These are phyloP conservation scores for Rhododendron simsii DNA, from an alignment of 148 eudicot species.

Conservation along the genomic window DNA sequence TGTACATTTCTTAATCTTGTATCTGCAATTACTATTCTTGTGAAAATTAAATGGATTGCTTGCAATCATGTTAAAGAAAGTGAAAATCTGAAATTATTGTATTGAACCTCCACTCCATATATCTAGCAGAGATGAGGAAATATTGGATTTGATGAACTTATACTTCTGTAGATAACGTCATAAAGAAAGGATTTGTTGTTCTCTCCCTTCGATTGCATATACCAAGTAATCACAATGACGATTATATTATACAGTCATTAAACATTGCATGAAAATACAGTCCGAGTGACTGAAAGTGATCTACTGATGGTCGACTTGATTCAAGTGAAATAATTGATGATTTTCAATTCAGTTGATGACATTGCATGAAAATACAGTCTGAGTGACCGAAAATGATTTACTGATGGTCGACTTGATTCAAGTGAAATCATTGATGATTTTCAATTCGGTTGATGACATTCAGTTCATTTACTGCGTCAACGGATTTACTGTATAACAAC, in stretches of 20 bases:
- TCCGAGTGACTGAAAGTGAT: background rate
- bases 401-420: background rate
- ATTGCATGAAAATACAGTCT: background rate
- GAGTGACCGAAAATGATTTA: background rate
- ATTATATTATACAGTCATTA: background rate
- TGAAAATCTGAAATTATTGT: background rate
- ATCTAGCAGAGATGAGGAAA: background rate
- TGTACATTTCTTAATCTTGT: background rate
- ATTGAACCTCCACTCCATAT: background rate
- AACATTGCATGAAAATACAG: background rate
- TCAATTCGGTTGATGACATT: background rate
- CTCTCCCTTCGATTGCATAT: background rate
- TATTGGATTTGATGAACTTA: background rate
- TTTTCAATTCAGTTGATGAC: too few relatives aligned
- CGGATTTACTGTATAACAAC: background rate
- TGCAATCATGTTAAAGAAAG: background rate
- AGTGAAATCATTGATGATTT: background rate
- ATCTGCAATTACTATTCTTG: background rate
- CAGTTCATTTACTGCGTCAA: background rate
- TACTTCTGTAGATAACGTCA: background rate
- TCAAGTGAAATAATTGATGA: too few relatives aligned
- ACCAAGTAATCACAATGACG: background rate
- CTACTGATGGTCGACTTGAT: too few relatives aligned
- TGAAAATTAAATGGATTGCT: background rate
- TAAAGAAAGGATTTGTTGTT: background rate